Evolutionary conservation across 495 filamentous ascomycete species (phyloP), one percentile per base, ranked within the genome.

Genomic region (Parathielavia appendiculata): DNA sequence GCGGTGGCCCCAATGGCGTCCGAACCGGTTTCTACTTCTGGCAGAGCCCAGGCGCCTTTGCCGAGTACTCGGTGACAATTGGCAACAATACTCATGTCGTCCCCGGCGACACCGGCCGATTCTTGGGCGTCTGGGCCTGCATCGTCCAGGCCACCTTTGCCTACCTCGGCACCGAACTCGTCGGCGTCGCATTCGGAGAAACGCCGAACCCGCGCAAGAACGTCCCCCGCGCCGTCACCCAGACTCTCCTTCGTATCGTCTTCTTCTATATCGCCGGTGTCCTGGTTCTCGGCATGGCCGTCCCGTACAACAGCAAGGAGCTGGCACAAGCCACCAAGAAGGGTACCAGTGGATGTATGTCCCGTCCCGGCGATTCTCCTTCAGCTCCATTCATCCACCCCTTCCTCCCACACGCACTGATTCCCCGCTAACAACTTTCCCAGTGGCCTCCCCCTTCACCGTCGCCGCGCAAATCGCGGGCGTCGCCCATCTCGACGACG

Each of bases 151-250:
- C 90, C 7, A 88, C 86, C 6, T 95, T 95, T 60, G 88, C 89
- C 34, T 93, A 89, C 66, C 79, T 90, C 35, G 89, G 91, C 49
- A 93, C 90, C 2, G 91, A 96, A 73, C 76, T 93, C 41, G 85
- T 96, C 53, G 91, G 83, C 34, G 79, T 92, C 26, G 87, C 89
- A 3, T 89, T 88, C 2, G 86, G 84, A 60, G 89, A 92, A 76
- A 88, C 88, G 5, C 83, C 88, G 55, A 88, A 92, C 69, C 87
- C 87, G 10, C 83, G 86, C 68, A 84, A 83, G 71, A 88, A 86
- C 45, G 83, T 91, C 12, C 86, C 87, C 0, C 77, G 80, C 6
- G 87, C 86, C 5, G 87, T 90, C 57, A 79, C 76, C 59, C 87
- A 88, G 67, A 89, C 86, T 10, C 85, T 89, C 63, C 83, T 80